Conservation (phyloP, 345 rosid species). For the Odontarrhena argentea region DNA sequence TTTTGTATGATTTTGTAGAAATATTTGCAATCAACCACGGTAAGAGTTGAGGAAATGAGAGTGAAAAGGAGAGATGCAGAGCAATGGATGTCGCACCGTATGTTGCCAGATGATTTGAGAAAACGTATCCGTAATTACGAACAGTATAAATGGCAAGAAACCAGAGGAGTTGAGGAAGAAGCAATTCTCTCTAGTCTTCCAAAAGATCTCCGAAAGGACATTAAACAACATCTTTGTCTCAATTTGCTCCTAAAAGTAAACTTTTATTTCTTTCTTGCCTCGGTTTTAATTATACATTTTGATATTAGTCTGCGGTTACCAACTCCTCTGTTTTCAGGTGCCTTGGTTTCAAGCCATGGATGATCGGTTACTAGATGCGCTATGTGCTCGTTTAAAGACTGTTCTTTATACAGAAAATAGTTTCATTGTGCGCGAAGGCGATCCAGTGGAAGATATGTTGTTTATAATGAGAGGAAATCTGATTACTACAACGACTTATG, state of each 20-base stretch:
- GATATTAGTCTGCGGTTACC: no score
- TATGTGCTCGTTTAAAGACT: slow-evolving; percentile 40
- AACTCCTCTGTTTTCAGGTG: slow-evolving; percentile 39
- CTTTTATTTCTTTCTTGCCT: background rate
- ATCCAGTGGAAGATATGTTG: slow-evolving; percentile 50
- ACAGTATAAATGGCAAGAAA: slow-evolving; percentile 49
- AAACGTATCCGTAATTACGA: slow-evolving; percentile 44
- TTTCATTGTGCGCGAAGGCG: slow-evolving; percentile 48
- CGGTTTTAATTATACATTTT: no score
- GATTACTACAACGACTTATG: slow-evolving; percentile 39
- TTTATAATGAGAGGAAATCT: slow-evolving; percentile 46
- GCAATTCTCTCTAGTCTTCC: slow-evolving; percentile 42
- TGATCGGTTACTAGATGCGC: slow-evolving; percentile 45
- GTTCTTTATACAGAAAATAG: slow-evolving; percentile 41
- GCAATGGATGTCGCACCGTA: slow-evolving; percentile 48
- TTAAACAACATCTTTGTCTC: slow-evolving; percentile 44
- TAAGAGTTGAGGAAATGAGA: slow-evolving; percentile 48
- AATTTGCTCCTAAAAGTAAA: slow-evolving; percentile 35
- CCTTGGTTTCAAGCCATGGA: slow-evolving; percentile 51
- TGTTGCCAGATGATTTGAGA: slow-evolving; percentile 42
- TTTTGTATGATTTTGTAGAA: slow-evolving; percentile 24
- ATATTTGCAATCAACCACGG: slow-evolving; percentile 46
- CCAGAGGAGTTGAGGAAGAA: slow-evolving; percentile 48
- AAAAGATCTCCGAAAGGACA: slow-evolving; percentile 43
- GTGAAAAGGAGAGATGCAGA: slow-evolving; percentile 48